Evolutionary conservation across 345 rosid species (phyloP), one percentile per base, ranked within the genome.

Genomic region (Salix caprea): DNA sequence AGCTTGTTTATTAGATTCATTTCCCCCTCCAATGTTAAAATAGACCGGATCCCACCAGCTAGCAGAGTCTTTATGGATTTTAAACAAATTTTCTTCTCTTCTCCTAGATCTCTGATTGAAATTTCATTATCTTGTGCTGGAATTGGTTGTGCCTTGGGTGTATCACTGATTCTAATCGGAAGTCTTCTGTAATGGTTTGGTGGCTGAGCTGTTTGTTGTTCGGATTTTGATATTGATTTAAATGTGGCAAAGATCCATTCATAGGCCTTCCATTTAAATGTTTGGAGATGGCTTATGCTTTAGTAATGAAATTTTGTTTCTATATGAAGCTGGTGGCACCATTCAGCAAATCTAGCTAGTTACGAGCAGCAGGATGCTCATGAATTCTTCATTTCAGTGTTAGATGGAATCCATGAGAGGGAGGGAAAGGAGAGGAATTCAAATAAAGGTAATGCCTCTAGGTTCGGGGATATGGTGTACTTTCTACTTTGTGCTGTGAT

Each of bases 271-370:
- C 39, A 75, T 36, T 62, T 70, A 21, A 4, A 73, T 79, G 48
- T 37, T 72, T 69, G 74, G 46, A 69, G 37, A 30, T n/a, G 68
- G 56, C 74, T 54, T 72, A 6, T 80, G 34, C 69, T 66, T 66
- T 70, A 75, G 67, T 75, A 75, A 39, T 75, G 60, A 44, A 24
- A 58, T 54, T 73, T 80, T 80, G 65, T 80, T 58, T 79, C 66
- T 76, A 72, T 58, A 76, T 80, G 79, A 80, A 80, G 83, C 67
- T 80, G 83, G 79, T 80, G 83, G 83, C 83, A 76, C 73, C 79
- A 80, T 76, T 76, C 79, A 7, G 54, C 79, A 58, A 80, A 80
- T 76, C 79, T 80, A 42, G 83, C 83, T 56, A 66, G 83, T 34
- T 80, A 80, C 44, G 83, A 80, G 66, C 74, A 80, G 70, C 83